phyloP scores from a whole-genome alignment of 176 grass and related monocot species.

The Oryza glumipatula region DNA sequence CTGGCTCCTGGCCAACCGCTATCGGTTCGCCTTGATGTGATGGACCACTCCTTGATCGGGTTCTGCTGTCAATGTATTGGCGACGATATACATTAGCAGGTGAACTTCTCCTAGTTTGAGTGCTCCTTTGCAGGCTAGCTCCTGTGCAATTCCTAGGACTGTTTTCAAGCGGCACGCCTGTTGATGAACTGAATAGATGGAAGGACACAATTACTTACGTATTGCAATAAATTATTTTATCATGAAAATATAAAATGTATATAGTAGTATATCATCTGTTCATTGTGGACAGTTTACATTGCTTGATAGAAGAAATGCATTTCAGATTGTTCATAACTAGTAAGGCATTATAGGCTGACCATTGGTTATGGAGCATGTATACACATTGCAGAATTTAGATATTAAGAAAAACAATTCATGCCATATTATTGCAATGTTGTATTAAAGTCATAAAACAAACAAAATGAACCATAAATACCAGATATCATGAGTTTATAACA shows the following conservation, averaged over 20 bases:
- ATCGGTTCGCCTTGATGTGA: background rate
- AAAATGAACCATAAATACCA: background rate
- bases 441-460: background rate
- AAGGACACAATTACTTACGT: background rate
- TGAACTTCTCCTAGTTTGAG: slow-evolving; percentile 24
- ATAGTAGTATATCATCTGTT: background rate
- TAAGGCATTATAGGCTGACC: background rate
- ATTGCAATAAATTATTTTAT: background rate
- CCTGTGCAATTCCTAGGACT: background rate
- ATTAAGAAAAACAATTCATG: background rate
- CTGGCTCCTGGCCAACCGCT: background rate
- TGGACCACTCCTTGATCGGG: slow-evolving; percentile 1
- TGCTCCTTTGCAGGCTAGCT: slow-evolving; percentile 8
- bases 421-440: background rate
- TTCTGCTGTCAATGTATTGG: background rate
- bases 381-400: background rate
- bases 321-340: slow-evolving; percentile 4
- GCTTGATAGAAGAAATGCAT: background rate
- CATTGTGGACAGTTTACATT: background rate
- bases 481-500: background rate
- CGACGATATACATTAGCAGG: slow-evolving; percentile 3
- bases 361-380: background rate
- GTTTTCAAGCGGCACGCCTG: background rate
- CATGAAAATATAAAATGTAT: background rate
- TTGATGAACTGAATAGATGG: slow-evolving; percentile 27